These are phyloP conservation scores for Avena sativa DNA, from an alignment of 176 grass and related monocot species.

Conservation along the genomic window DNA sequence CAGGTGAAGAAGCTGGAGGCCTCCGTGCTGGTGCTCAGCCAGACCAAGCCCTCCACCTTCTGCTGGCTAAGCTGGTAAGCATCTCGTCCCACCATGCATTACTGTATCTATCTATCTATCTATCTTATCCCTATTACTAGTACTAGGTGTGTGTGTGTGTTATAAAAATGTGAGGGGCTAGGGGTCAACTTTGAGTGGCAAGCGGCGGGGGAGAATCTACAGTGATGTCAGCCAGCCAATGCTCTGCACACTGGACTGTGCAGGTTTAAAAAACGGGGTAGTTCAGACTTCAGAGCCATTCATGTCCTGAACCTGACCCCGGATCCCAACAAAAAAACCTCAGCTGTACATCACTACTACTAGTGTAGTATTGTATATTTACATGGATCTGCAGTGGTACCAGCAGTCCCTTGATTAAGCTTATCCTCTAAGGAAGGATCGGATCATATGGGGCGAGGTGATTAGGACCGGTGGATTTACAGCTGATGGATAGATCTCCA, in stretches of 20 bases:
- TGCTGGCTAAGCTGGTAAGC: slow-evolving; percentile 68
- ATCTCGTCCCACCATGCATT: not conserved
- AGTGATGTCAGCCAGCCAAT: slow-evolving; percentile 31
- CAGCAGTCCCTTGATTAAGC: not conserved
- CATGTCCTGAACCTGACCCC: slow-evolving; percentile 17
- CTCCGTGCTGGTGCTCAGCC: slow-evolving; percentile 75
- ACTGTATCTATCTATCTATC: not conserved
- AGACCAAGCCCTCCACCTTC: slow-evolving; percentile 59
- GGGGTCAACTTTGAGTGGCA: slow-evolving; percentile 45
- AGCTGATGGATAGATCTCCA: not conserved
- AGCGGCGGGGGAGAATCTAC: slow-evolving; percentile 23
- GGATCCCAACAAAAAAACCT: slow-evolving; percentile 25
- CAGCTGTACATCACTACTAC: not conserved
- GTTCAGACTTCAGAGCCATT: slow-evolving; percentile 18
- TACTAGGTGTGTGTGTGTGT: not conserved
- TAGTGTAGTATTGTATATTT: not conserved
- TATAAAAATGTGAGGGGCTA: slow-evolving; percentile 30
- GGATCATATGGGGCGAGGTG: not conserved
- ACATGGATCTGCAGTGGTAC: not conserved
- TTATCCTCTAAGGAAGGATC: not conserved
- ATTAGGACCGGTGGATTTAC: slow-evolving; percentile 5
- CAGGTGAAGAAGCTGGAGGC: slow-evolving; percentile 91
- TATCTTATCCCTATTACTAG: slow-evolving; percentile 3
- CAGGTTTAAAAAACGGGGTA: slow-evolving; percentile 19
- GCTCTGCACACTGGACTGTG: not conserved